These are phyloP conservation scores for Ballota nigra DNA, from an alignment of 257 asterid species.

Conservation along the genomic window DNA sequence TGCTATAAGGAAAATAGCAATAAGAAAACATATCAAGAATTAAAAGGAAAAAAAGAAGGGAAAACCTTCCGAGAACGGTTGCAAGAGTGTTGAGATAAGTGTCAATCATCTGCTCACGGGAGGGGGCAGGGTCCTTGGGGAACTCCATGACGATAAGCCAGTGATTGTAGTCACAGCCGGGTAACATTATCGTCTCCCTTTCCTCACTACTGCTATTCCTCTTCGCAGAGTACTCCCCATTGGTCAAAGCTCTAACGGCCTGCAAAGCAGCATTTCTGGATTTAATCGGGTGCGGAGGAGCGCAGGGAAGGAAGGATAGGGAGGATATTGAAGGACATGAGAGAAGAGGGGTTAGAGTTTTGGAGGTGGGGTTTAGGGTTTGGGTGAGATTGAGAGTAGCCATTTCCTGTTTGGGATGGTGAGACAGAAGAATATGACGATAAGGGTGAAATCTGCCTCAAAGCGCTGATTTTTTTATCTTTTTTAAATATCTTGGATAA, in stretches of 20 bases:
- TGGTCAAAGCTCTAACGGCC: slow-evolving; percentile 54
- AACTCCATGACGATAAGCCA: slow-evolving; percentile 99
- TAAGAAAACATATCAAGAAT: neutral
- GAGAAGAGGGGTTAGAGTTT: slow-evolving; percentile 30
- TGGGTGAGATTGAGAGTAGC: slow-evolving; percentile 54
- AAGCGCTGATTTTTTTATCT: neutral
- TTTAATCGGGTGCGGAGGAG: slow-evolving; percentile 30
- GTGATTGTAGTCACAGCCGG: slow-evolving; percentile 99
- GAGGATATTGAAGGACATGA: slow-evolving; percentile 38
- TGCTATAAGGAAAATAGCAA: neutral
- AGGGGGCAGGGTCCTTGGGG: slow-evolving; percentile 96
- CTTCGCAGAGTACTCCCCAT: slow-evolving; percentile 60
- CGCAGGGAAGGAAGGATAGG: slow-evolving; percentile 42
- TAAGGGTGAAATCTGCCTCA: slow-evolving; percentile 25
- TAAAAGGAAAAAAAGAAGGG: neutral
- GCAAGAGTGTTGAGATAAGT: slow-evolving; percentile 91
- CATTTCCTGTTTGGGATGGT: slow-evolving; percentile 33
- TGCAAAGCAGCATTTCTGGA: slow-evolving; percentile 41
- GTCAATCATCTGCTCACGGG: slow-evolving; percentile 98
- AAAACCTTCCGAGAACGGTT: slow-evolving; percentile 85
- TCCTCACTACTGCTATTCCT: slow-evolving; percentile 62
- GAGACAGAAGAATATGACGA: slow-evolving; percentile 30
- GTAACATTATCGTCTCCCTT: slow-evolving; percentile 85
- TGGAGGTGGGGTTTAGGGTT: slow-evolving; percentile 45
- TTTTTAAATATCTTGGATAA: neutral